Evolutionary conservation across 176 grass and related monocot genomes (phyloP).

Genomic region (Aegilops speltoides): DNA sequence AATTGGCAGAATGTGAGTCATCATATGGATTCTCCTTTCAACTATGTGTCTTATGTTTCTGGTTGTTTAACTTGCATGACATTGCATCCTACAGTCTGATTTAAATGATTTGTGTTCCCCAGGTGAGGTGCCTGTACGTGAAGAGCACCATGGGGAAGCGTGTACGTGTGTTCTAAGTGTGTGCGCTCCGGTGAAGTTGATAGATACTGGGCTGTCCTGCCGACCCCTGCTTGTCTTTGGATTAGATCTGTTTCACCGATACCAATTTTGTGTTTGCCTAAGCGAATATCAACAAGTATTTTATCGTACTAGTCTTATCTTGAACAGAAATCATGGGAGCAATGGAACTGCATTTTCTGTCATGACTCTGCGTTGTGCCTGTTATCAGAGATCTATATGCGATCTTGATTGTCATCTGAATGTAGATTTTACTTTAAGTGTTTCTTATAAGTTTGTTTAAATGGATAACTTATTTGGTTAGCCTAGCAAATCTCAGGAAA

Average conservation of each 20-base stretch:
- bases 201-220: neutral
- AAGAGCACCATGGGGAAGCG: constrained; percentile 99
- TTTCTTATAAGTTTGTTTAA: no score
- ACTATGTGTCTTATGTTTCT: neutral
- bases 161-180: constrained; percentile 69
- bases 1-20: constrained; percentile 95
- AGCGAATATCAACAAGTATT: neutral
- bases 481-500: no score
- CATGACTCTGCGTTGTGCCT: neutral
- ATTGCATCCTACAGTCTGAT: neutral
- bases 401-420: neutral
- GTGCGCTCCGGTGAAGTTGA: constrained; percentile 12
- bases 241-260: neutral
- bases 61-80: neutral
- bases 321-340: neutral
- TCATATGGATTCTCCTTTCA: neutral
- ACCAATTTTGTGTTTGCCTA: constrained; percentile 2
- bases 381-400: neutral
- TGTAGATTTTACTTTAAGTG: no score
- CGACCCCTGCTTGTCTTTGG: neutral
- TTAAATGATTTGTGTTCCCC: neutral
- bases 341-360: neutral
- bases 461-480: no score
- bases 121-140: constrained; percentile 95
- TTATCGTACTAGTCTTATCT: neutral